phyloP scores from a whole-genome alignment of 2,329 filamentous ascomycete genomes.

The Didymella sp. region DNA sequence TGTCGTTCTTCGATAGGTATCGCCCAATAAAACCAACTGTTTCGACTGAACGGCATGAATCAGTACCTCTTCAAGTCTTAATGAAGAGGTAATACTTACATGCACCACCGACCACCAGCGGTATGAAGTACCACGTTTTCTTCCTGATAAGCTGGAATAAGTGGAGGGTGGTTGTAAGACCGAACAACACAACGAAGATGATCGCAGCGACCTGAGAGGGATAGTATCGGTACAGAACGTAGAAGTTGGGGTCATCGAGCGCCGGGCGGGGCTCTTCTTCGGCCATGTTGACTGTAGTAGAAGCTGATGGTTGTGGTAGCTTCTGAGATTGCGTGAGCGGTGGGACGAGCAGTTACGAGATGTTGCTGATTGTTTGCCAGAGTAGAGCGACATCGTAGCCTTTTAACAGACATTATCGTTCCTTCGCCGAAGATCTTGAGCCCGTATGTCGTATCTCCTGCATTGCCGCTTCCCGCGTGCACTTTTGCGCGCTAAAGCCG shows the following conservation, averaged over 20 bases:
- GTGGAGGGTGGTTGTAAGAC: constrained; percentile 51
- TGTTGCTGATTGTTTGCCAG: not conserved
- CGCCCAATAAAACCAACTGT: constrained; percentile 57
- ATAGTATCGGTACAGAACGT: constrained; percentile 44
- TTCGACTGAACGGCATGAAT: constrained; percentile 50
- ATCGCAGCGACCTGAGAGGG: constrained; percentile 57
- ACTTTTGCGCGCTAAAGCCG: not conserved
- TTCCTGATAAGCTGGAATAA: constrained; percentile 51
- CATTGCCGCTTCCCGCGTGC: not conserved
- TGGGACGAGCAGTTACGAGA: not conserved
- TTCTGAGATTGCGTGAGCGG: not conserved
- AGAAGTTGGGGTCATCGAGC: constrained; percentile 24
- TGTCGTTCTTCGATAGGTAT: constrained; percentile 8
- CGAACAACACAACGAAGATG: constrained; percentile 58
- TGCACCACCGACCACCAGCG: constrained; percentile 59
- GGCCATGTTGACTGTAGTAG: constrained; percentile 8
- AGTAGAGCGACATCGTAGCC: not conserved
- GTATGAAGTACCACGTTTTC: constrained; percentile 59
- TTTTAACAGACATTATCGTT: constrained; percentile 1
- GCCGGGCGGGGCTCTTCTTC: constrained; percentile 12
- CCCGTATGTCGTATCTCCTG: constrained; percentile 10
- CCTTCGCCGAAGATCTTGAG: not conserved
- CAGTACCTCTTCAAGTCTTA: not conserved
- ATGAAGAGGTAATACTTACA: constrained; percentile 46
- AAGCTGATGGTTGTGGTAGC: not conserved